Percentiles rank a stretch among this genome's conserved stretches.
Evolutionary conservation across 805 yeast genomes (phyloP).

Genomic region (Ogataea nitratoaversa): DNA sequence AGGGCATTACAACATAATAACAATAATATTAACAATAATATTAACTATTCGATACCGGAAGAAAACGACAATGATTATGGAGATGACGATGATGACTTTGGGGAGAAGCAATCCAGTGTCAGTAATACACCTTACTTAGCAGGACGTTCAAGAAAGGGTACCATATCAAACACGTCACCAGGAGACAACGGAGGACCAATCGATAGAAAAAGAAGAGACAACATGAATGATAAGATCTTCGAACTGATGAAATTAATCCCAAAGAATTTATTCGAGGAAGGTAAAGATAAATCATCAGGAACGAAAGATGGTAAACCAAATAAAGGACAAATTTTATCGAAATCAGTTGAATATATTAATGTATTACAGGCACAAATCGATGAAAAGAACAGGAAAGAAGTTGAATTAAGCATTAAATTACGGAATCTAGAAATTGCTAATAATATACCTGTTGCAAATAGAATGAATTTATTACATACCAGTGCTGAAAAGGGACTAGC

Average conservation of each 20-base stretch:
- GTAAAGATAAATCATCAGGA: slow-evolving; percentile 49
- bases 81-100: slow-evolving; percentile 1
- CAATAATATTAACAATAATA: neutral
- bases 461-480: slow-evolving; percentile 51
- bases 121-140: neutral
- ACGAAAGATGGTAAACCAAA: slow-evolving; percentile 83
- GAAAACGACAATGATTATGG: slow-evolving; percentile 12
- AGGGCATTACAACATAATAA: slow-evolving; percentile 13
- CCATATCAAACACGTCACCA: slow-evolving; percentile 10
- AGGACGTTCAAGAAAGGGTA: slow-evolving; percentile 14
- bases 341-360: slow-evolving; percentile 69
- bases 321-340: slow-evolving; percentile 75
- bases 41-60: slow-evolving; percentile 15
- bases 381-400: slow-evolving; percentile 72
- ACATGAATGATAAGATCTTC: slow-evolving; percentile 54
- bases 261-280: slow-evolving; percentile 35
- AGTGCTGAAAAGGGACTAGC: slow-evolving; percentile 77
- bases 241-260: slow-evolving; percentile 37
- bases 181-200: slow-evolving; percentile 18
- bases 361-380: slow-evolving; percentile 69
- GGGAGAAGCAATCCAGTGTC: neutral
- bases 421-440: slow-evolving; percentile 47
- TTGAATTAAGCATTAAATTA: slow-evolving; percentile 60
- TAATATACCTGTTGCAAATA: slow-evolving; percentile 35
- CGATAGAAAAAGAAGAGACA: slow-evolving; percentile 49